phyloP scores from a whole-genome alignment of 192 early-diverging fungal species.

The Linnemannia zychae region DNA sequence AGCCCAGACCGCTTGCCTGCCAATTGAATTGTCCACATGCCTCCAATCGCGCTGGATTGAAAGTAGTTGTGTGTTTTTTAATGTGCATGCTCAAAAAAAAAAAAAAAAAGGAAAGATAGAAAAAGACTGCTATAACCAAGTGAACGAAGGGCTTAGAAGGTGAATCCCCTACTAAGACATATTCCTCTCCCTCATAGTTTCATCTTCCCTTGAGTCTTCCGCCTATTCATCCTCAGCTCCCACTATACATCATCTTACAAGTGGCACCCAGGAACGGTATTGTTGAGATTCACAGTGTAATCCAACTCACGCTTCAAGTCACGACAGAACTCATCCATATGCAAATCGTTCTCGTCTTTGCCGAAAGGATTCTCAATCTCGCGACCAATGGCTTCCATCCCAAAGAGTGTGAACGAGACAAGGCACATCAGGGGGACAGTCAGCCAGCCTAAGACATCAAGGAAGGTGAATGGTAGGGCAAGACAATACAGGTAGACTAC shows the following conservation, averaged over 20 bases:
- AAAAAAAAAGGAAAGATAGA: background rate
- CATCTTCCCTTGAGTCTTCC: background rate
- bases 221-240: background rate
- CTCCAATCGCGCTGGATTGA: no score
- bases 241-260: background rate
- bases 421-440: constrained; percentile 73
- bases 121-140: no score
- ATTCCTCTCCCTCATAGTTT: background rate
- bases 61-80: no score
- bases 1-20: no score
- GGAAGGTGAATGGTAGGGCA: constrained; percentile 73
- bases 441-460: constrained; percentile 58
- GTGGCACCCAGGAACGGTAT: constrained; percentile 23
- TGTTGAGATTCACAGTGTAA: constrained; percentile 59
- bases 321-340: constrained; percentile 65
- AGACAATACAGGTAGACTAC: constrained; percentile 72
- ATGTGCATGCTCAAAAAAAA: no score
- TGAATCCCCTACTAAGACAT: no score
- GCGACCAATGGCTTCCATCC: constrained; percentile 78
- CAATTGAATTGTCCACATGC: no score
- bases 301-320: constrained; percentile 67
- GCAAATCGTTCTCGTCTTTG: constrained; percentile 67
- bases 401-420: constrained; percentile 78
- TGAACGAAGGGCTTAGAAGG: no score
- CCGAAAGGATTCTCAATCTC: constrained; percentile 89